Evolutionary conservation across 73 alveolate genomes (phyloP).

Genomic region (Stentor coeruleus): DNA sequence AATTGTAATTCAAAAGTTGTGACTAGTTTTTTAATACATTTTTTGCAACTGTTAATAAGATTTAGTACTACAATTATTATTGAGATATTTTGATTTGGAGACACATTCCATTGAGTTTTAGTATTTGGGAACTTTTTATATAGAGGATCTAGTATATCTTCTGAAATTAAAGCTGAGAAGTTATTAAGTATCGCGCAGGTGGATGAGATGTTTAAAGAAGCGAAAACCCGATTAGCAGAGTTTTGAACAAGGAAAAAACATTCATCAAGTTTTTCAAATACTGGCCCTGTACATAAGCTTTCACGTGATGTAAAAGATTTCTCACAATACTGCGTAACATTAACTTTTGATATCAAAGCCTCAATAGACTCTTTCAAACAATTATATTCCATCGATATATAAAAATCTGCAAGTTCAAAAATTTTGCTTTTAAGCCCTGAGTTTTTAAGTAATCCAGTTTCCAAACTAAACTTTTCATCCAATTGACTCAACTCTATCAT

Average conservation of each 20-base stretch:
- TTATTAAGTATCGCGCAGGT: background rate
- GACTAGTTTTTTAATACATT: background rate
- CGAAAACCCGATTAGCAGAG: background rate
- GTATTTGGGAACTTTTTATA: background rate
- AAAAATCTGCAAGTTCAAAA: slow-evolving; percentile 5
- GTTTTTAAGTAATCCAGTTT: background rate
- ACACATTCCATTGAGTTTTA: background rate
- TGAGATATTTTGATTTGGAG: background rate
- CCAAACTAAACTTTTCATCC: background rate
- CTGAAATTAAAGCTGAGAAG: background rate
- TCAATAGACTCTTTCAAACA: background rate
- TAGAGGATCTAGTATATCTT: background rate
- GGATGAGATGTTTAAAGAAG: slow-evolving; percentile 4
- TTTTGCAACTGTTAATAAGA: background rate
- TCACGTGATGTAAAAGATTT: background rate
- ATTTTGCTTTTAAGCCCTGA: slow-evolving; percentile 1
- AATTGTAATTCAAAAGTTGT: background rate
- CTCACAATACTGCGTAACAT: background rate
- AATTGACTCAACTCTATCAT: background rate
- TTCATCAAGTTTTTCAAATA: slow-evolving; percentile 13
- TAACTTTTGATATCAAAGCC: background rate
- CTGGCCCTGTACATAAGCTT: background rate
- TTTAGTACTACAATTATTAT: background rate
- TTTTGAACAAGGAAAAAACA: slow-evolving; percentile 4
- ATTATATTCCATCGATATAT: background rate